A percentile compares a stretch with the other conserved stretches of the same genome.
These are phyloP conservation scores for Adenanthera pavonina DNA, from an alignment of 306 rosid genomes.

Conservation along the genomic window DNA sequence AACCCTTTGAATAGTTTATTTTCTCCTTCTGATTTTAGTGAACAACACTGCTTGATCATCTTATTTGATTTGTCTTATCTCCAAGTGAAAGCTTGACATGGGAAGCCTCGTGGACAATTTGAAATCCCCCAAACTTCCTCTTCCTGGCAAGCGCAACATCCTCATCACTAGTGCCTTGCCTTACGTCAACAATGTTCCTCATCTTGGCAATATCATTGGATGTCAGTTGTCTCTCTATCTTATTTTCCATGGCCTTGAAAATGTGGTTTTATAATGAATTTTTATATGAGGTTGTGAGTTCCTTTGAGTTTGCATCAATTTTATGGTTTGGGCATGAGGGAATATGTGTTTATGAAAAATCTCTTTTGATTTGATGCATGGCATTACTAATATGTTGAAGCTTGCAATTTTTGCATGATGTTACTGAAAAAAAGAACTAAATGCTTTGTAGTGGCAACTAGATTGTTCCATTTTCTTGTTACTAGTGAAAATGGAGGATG, in stretches of 20 bases:
- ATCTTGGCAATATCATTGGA: constrained; percentile 95
- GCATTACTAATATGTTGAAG: background rate
- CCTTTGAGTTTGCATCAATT: background rate
- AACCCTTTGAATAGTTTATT: background rate
- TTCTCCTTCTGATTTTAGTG: background rate
- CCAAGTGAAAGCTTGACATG: constrained; percentile 9
- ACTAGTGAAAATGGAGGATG: background rate
- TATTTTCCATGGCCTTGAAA: background rate
- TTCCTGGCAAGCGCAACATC: constrained; percentile 82
- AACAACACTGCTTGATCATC: background rate
- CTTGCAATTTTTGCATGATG: background rate
- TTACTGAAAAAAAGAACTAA: background rate
- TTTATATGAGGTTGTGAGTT: background rate
- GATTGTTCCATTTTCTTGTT: background rate
- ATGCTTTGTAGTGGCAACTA: background rate
- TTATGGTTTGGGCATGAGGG: background rate
- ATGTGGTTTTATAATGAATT: background rate
- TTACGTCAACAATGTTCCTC: constrained; percentile 95
- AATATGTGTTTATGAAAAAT: background rate
- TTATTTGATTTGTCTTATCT: background rate
- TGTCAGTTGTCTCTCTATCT: constrained; percentile 40
- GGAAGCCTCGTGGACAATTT: constrained; percentile 25
- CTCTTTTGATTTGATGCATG: background rate
- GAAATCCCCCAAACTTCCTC: constrained; percentile 63
- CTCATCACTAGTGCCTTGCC: constrained; percentile 98